Conservation (phyloP, 192 early-diverging fungal genomes). For the Coemansia sp. region DNA sequence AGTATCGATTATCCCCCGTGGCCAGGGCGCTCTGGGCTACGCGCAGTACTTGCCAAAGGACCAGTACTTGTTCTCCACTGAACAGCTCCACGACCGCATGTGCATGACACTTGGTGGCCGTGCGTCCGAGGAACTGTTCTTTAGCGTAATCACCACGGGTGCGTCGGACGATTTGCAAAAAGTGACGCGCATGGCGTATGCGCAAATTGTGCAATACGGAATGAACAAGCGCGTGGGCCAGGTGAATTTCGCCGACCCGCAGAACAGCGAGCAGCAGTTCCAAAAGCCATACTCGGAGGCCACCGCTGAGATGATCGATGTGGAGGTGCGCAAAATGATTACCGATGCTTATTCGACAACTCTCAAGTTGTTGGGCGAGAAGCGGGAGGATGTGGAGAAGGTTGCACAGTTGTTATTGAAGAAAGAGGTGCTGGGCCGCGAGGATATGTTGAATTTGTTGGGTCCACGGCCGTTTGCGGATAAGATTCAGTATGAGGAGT, state of each 20-base stretch:
- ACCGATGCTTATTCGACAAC: conserved; percentile 80
- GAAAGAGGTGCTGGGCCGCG: conserved; percentile 95
- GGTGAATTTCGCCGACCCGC: conserved; percentile 72
- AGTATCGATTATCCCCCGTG: conserved; percentile 98
- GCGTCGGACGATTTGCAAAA: conserved; percentile 98
- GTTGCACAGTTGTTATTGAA: conserved; percentile 88
- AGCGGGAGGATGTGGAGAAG: conserved; percentile 83
- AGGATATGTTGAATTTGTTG: conserved; percentile 90
- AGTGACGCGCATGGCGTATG: conserved; percentile 96
- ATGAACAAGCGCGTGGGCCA: conserved; percentile 90
- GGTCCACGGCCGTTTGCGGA: conserved; percentile 82
- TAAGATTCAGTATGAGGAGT: conserved; percentile 68
- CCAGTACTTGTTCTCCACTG: conserved; percentile 90
- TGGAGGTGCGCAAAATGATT: conserved; percentile 86
- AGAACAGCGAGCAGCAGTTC: conserved; percentile 67
- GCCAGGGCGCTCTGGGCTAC: conserved; percentile 92
- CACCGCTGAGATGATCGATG: conserved; percentile 91
- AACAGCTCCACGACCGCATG: conserved; percentile 88
- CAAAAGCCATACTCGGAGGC: conserved; percentile 96
- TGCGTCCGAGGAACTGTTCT: conserved; percentile 90
- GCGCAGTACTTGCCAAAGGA: conserved; percentile 99
- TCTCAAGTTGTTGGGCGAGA: conserved; percentile 76
- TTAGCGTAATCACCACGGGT: conserved; percentile 90
- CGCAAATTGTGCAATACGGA: conserved; percentile 90
- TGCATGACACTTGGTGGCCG: conserved; percentile 86